Conservation (phyloP, 306 rosid genomes). For the Rosa multiflora region DNA sequence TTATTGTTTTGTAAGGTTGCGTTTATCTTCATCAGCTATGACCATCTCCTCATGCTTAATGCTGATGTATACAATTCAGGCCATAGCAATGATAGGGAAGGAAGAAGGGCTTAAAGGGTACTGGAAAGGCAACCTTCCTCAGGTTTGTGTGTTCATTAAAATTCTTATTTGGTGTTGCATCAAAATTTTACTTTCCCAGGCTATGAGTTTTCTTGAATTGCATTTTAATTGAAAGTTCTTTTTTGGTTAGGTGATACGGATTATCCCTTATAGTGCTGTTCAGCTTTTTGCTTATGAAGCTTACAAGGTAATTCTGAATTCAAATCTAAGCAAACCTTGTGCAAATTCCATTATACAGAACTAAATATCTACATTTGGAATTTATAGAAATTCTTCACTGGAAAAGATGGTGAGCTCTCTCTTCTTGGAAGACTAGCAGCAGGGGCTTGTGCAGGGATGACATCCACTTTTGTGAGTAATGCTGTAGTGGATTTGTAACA, state of each 20-base stretch:
- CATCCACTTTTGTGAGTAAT: slow-evolving; percentile 82
- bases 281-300: slow-evolving; percentile 88
- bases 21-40: background rate
- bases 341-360: slow-evolving; percentile 16
- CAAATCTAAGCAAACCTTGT: slow-evolving; percentile 22
- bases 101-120: slow-evolving; percentile 90
- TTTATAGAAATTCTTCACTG: slow-evolving; percentile 68
- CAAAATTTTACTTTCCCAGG: slow-evolving; percentile 16
- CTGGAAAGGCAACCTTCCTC: slow-evolving; percentile 99
- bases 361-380: slow-evolving; percentile 29
- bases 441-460: slow-evolving; percentile 99
- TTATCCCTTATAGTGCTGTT: slow-evolving; percentile 91
- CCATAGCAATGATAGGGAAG: slow-evolving; percentile 74
- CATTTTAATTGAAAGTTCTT: slow-evolving; percentile 28
- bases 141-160: slow-evolving; percentile 46
- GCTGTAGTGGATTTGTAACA: background rate
- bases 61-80: slow-evolving; percentile 49
- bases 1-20: background rate
- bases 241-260: slow-evolving; percentile 77
- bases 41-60: slow-evolving; percentile 8
- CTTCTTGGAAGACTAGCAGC: slow-evolving; percentile 89
- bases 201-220: slow-evolving; percentile 18
- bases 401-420: slow-evolving; percentile 76
- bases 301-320: slow-evolving; percentile 60
- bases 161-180: slow-evolving; percentile 14